A percentile compares a stretch with the other conserved stretches of the same genome.
Conservation (phyloP, 768 basidiomycete genomes). For the Collybia mongolica region DNA sequence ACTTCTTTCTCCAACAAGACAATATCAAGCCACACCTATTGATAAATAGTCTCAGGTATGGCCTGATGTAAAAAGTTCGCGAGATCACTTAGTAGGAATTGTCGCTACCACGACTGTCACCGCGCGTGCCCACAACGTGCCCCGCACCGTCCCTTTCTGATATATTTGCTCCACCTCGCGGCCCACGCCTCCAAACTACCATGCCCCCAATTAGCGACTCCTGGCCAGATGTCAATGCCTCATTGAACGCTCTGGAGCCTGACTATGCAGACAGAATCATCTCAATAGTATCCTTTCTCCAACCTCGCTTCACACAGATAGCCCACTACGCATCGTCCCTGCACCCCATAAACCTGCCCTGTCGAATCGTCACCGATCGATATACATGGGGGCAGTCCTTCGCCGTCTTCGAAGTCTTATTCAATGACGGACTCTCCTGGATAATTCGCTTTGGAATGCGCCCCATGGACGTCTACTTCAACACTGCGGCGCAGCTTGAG, state of each 20-base stretch:
- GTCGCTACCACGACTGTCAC: too few species aligned
- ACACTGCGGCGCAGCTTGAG: slow-evolving; percentile 40
- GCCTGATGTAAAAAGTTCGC: too few species aligned
- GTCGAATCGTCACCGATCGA: slow-evolving; percentile 27
- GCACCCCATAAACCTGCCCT: slow-evolving; percentile 28
- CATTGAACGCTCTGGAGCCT: slow-evolving; percentile 31
- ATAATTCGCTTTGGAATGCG: slow-evolving; percentile 40
- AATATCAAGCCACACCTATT: too few species aligned
- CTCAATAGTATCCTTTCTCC: slow-evolving; percentile 33
- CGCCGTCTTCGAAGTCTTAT: slow-evolving; percentile 35
- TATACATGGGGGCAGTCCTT: slow-evolving; percentile 44
- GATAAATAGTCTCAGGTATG: too few species aligned
- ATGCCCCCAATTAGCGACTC: slow-evolving; percentile 34
- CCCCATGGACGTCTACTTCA: slow-evolving; percentile 39
- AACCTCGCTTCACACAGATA: slow-evolving; percentile 27
- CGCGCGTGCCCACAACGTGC: too few species aligned
- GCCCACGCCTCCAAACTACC: not conserved
- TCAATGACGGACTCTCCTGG: slow-evolving; percentile 30
- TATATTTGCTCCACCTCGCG: not conserved
- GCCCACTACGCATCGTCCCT: slow-evolving; percentile 32
- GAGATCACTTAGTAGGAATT: too few species aligned
- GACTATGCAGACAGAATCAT: slow-evolving; percentile 32
- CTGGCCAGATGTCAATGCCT: slow-evolving; percentile 36
- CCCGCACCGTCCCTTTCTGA: too few species aligned
- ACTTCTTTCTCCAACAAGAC: too few species aligned